Evolutionary conservation across 371 early-diverging fungal genomes (phyloP), one percentile per base, ranked within the genome.

Genomic region (Mortierella sp.): DNA sequence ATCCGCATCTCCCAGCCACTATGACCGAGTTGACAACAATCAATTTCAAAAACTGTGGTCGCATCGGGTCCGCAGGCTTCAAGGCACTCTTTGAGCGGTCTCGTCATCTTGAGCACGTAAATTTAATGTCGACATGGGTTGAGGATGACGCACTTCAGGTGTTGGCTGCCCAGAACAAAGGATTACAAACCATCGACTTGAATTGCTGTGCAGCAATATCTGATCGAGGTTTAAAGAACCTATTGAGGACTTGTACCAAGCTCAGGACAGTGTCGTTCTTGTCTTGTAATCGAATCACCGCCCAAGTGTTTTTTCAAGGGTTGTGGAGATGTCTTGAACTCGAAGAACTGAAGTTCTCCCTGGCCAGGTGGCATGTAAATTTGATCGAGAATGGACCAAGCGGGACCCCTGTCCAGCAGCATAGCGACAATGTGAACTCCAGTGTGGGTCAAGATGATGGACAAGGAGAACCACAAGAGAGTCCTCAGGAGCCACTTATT

Each of bases 111-210:
- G 63, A 59, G 24, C 24, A 70, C 43, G 70, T 76, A 4, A 66
- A 76, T 43, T 43, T 76, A 10, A 76, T 76, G 77, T 70, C 77
- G 18, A 76, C 77, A 22, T 45, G 59, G 14, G 68, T 76, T 8
- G 67, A 66, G 30, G 77, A 76, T 43, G 62, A 40, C 20, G 77
- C 71, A 16, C 66, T 76, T 5, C 30, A 62, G 9, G 40, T 49
- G 4, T 24, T 76, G 1, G 66, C 71, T 0, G 14, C 26, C 16
- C 32, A 67, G 16, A 76, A 71, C 45, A 18, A 39, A 22, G 40
- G 51, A 9, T 40, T 76, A 58, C 30, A 30, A 5, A 49, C 51
- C 0, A 14, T 76, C 24, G 26, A 67, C n/a, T 52, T 76, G 52
- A 76, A 66, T 52, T 76, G 77, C 37, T 76, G 77, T 59, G 68